A percentile compares a stretch with the other conserved stretches of the same genome.
These are phyloP conservation scores for Amanita polypyramis DNA, from an alignment of 768 basidiomycete species.

Conservation along the genomic window DNA sequence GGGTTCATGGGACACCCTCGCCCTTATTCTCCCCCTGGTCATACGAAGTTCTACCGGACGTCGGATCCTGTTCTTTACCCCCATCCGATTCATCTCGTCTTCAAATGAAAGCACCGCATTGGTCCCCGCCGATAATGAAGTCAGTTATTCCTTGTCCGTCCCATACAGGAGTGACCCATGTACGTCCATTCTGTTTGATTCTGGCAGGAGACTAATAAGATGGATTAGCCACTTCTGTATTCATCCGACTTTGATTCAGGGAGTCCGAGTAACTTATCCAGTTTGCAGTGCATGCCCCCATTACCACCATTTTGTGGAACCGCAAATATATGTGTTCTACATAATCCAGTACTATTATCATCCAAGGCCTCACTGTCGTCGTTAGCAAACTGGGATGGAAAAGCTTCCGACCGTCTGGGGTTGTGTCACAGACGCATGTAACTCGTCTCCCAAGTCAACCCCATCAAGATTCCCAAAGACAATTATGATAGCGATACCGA, in stretches of 20 bases:
- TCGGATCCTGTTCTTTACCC: not conserved
- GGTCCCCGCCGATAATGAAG: not conserved
- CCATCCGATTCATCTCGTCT: not conserved
- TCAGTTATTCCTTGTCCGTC: not conserved
- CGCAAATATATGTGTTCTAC: not conserved
- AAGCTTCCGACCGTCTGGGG: not conserved
- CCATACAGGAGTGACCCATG: not conserved
- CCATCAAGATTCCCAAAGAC: not conserved
- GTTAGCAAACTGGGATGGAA: constrained; percentile 6
- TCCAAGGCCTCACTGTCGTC: not conserved
- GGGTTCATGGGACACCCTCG: not conserved
- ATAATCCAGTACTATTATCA: not conserved
- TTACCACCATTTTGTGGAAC: not conserved
- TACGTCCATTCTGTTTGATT: not conserved
- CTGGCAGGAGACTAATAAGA: not conserved
- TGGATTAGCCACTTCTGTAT: not conserved
- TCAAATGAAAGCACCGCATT: not conserved
- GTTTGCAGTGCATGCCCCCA: not conserved
- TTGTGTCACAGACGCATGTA: not conserved
- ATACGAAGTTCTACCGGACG: not conserved
- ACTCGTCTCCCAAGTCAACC: not conserved
- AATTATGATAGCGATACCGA: not conserved
- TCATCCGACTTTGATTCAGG: not conserved
- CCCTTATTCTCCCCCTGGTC: not conserved
- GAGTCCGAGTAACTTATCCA: not conserved